Evolutionary conservation across 371 early-diverging fungal species (phyloP).

Genomic region (Rhizopus sp.): DNA sequence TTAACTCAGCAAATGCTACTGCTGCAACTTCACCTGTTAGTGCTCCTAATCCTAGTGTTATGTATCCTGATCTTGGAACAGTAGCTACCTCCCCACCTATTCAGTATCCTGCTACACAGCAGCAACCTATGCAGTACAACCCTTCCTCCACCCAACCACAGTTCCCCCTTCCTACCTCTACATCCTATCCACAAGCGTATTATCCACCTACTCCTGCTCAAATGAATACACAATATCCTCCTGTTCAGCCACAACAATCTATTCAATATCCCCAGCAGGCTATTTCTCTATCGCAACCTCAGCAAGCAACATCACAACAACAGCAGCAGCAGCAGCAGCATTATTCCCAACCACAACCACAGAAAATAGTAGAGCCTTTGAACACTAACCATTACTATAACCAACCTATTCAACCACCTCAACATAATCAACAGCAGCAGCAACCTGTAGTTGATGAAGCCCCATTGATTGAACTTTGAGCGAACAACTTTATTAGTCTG

Average conservation of each 20-base stretch:
- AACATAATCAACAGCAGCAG: slow-evolving; percentile 4
- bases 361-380: too few relatives aligned
- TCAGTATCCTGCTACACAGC: not conserved
- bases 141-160: not conserved
- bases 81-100: not conserved
- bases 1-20: slow-evolving; percentile 1
- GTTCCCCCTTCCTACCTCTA: slow-evolving; percentile 9
- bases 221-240: slow-evolving; percentile 1
- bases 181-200: slow-evolving; percentile 1
- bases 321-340: slow-evolving; percentile 5
- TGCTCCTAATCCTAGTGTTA: not conserved
- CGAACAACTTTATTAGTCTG: not conserved
- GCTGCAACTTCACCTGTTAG: not conserved
- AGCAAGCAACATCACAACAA: slow-evolving; percentile 6
- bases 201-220: slow-evolving; percentile 8
- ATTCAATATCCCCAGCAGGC: too few relatives aligned
- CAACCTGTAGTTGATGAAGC: slow-evolving; percentile 26
- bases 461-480: slow-evolving; percentile 25
- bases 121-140: not conserved
- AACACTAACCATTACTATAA: not conserved
- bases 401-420: not conserved
- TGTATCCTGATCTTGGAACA: not conserved
- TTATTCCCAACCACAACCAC: too few relatives aligned
- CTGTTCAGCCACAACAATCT: slow-evolving; percentile 1
- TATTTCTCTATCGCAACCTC: not conserved